phyloP scores from a whole-genome alignment of 139 green algal genomes.

The Micractinium sp. region DNA sequence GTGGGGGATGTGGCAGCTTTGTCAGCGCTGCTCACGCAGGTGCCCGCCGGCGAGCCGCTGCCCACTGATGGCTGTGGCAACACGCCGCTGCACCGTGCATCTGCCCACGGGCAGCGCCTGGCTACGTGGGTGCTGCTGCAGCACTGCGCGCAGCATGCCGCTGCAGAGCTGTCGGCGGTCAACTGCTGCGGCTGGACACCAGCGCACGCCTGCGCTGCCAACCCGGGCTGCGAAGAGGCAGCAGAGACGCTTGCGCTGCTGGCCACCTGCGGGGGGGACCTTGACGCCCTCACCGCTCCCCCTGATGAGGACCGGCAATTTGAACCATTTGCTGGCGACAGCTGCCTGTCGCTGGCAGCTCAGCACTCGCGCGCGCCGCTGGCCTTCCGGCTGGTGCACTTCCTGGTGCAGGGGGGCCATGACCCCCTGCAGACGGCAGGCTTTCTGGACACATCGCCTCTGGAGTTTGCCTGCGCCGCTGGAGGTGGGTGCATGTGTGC shows the following conservation, averaged over 20 bases:
- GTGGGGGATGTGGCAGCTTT: not conserved
- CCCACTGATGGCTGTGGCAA: not conserved
- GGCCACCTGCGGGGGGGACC: not conserved
- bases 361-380: not conserved
- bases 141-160: not conserved
- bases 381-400: not conserved
- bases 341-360: not conserved
- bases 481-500: not conserved
- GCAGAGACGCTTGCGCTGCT: not conserved
- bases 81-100: not conserved
- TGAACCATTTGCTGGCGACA: not conserved
- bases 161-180: not conserved
- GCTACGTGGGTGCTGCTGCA: not conserved
- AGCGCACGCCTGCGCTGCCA: not conserved
- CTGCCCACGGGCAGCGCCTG: too few species aligned
- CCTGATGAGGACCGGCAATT: not conserved
- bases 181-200: slow-evolving; percentile 1
- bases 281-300: not conserved
- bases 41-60: not conserved
- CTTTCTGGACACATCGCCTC: not conserved
- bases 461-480: slow-evolving; percentile 18
- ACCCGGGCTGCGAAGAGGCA: not conserved
- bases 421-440: slow-evolving; percentile 6
- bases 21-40: not conserved
- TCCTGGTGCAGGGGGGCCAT: not conserved